Conservation (phyloP, 306 rosid genomes). For the Trichosanthes truncata region DNA sequence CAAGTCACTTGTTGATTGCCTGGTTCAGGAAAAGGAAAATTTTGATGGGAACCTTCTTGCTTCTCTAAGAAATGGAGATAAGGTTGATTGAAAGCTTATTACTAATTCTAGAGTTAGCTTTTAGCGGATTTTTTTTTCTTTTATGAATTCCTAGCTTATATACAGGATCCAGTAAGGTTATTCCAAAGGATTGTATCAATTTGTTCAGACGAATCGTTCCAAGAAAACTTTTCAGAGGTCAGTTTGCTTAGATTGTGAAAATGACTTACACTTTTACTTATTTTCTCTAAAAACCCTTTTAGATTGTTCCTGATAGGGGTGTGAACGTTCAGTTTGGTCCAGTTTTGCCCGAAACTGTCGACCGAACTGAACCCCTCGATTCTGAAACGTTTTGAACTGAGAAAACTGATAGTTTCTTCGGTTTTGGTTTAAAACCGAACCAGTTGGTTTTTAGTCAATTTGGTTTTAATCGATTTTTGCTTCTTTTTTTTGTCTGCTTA, state of each 20-base stretch:
- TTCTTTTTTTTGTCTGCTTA: too few relatives aligned
- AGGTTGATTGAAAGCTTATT: conserved; percentile 13
- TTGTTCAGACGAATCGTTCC: conserved; percentile 45
- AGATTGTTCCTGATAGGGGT: background rate
- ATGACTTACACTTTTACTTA: background rate
- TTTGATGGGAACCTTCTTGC: conserved; percentile 49
- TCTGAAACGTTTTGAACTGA: too few relatives aligned
- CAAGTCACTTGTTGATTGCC: conserved; percentile 46
- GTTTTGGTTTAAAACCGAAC: too few relatives aligned
- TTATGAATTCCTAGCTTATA: conserved; percentile 3
- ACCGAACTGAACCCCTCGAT: too few relatives aligned
- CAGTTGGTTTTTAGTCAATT: too few relatives aligned
- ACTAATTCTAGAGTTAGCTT: background rate
- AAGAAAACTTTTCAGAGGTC: conserved; percentile 50
- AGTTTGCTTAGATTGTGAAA: conserved; percentile 16
- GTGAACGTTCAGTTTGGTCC: too few relatives aligned
- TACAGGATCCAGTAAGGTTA: conserved; percentile 49
- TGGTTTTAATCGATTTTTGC: too few relatives aligned
- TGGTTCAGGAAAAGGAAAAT: conserved; percentile 66
- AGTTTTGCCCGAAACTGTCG: too few relatives aligned
- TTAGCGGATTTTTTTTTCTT: background rate
- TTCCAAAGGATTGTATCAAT: conserved; percentile 39
- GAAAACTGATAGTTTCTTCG: too few relatives aligned
- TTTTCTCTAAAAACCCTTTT: background rate
- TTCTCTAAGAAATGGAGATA: conserved; percentile 33